phyloP scores from a whole-genome alignment of 768 basidiomycete genomes.

The Termitomyces sp. region DNA sequence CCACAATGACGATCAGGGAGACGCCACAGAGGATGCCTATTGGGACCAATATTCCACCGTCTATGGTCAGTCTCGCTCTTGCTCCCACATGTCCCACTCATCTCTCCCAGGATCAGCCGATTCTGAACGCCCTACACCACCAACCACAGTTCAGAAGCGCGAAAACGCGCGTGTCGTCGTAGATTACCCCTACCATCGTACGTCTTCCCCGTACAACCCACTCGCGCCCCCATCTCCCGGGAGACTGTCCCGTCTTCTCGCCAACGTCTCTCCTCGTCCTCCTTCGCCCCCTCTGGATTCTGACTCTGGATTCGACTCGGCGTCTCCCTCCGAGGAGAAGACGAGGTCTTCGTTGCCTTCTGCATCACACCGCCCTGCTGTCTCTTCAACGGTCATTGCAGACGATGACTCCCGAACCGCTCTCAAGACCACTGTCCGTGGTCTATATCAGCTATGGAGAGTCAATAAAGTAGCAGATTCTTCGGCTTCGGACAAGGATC shows the following conservation, averaged over 20 bases:
- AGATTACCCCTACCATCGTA: constrained; percentile 21
- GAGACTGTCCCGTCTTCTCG: constrained; percentile 34
- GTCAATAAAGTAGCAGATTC: constrained; percentile 22
- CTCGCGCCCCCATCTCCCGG: constrained; percentile 37
- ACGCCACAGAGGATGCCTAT: constrained; percentile 53
- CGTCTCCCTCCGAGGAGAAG: constrained; percentile 7
- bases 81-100: not conserved
- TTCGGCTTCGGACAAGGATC: constrained; percentile 16
- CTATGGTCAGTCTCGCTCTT: constrained; percentile 45
- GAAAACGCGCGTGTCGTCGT: constrained; percentile 27
- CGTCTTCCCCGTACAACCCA: constrained; percentile 30
- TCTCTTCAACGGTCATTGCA: not conserved
- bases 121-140: constrained; percentile 59
- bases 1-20: constrained; percentile 18
- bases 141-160: constrained; percentile 23
- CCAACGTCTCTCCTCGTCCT: constrained; percentile 23
- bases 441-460: constrained; percentile 59
- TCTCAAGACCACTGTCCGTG: constrained; percentile 46
- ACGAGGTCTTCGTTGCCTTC: constrained; percentile 8
- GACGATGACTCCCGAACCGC: constrained; percentile 25
- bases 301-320: constrained; percentile 18
- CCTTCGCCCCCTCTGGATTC: constrained; percentile 18
- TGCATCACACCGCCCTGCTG: not conserved
- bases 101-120: constrained; percentile 56
- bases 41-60: constrained; percentile 71